Conservation (phyloP, 805 yeast genomes). For the Clavispora carvajalis region DNA sequence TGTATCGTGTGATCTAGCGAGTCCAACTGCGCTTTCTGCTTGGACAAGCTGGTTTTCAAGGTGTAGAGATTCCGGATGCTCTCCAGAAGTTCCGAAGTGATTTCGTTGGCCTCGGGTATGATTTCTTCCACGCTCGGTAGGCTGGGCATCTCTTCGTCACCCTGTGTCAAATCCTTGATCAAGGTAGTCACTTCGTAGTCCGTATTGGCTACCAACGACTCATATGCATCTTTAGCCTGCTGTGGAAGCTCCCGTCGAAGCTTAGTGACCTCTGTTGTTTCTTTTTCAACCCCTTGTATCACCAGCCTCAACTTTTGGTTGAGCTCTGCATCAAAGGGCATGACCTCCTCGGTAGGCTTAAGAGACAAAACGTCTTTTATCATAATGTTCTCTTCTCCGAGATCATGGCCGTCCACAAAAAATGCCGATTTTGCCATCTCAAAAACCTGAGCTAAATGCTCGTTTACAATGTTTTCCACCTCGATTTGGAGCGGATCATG, state of each 20-base stretch:
- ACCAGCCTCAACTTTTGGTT: conserved; percentile 54
- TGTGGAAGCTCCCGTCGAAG: conserved; percentile 51
- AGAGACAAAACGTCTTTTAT: conserved; percentile 23
- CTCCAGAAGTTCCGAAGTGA: conserved; percentile 22
- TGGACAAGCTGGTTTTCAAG: conserved; percentile 34
- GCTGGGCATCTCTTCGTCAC: neutral
- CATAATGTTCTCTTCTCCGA: conserved; percentile 18
- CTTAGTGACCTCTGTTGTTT: conserved; percentile 51
- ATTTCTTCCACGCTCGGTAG: neutral
- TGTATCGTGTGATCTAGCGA: conserved; percentile 26
- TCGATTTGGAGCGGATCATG: conserved; percentile 43
- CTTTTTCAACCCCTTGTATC: conserved; percentile 57
- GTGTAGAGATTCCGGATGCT: conserved; percentile 25
- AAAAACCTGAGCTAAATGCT: conserved; percentile 48
- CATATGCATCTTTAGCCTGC: conserved; percentile 32
- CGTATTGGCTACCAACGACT: conserved; percentile 24
- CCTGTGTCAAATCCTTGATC: conserved; percentile 17
- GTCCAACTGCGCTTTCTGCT: conserved; percentile 29
- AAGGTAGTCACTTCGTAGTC: conserved; percentile 27
- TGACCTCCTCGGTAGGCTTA: conserved; percentile 41
- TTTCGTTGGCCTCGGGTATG: conserved; percentile 11
- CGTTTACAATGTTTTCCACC: conserved; percentile 40
- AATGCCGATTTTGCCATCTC: conserved; percentile 53
- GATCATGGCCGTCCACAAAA: conserved; percentile 51
- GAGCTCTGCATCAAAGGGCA: conserved; percentile 65